Base-by-base conservation (phyloP, 1,284 basidiomycete genomes). In the Trametes sp. region DNA sequence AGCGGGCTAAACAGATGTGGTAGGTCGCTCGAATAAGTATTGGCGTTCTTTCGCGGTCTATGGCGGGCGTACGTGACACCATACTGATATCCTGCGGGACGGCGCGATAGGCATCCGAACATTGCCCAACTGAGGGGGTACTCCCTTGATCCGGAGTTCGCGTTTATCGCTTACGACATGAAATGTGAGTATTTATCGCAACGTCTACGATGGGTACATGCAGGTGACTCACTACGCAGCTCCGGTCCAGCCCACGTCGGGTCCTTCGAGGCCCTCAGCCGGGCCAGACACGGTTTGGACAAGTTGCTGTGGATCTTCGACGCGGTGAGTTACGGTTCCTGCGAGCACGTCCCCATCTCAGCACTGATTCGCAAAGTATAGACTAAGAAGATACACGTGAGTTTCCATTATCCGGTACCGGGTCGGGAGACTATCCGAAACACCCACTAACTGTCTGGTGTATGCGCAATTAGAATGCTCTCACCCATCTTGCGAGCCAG, bases 291-390 rank as follows among this genome's bases (percentile, higher is more conserved):
- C 0, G 59, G 52, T 2, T n/a, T 54, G 1, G 36, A 60, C 9
- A 60, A 49, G 45, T 19, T 60, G 28, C 4, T 60, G 21, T 60
- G 59, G 59, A 45, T 54, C 19, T 29, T 60, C 7, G 16, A 60
- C 13, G 59, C 59, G 4, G 59, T 60, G 21, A n/a, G 59, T 49
- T 21, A 7, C 7, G 21, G 19, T 13, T 19, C 9, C n/a, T 31
- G 5, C n/a, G 4, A 24, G 2, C 23, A 23, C 16, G 1, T 28
- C 14, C 16, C 6, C 23, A 4, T 28, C 23, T 6, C 1, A 4
- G 28, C 29, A 8, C 41, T 53, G 24, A 53, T 10, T 0, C 1
- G 16, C 1, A 16, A 8, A 14, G 23, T 1, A n/a, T 14, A 59
- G 57, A 54, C 57, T 3, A 59, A 49, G 21, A 49, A 52, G 38